Conservation (phyloP, 73 alveolate genomes). For the Diophrys sp. region DNA sequence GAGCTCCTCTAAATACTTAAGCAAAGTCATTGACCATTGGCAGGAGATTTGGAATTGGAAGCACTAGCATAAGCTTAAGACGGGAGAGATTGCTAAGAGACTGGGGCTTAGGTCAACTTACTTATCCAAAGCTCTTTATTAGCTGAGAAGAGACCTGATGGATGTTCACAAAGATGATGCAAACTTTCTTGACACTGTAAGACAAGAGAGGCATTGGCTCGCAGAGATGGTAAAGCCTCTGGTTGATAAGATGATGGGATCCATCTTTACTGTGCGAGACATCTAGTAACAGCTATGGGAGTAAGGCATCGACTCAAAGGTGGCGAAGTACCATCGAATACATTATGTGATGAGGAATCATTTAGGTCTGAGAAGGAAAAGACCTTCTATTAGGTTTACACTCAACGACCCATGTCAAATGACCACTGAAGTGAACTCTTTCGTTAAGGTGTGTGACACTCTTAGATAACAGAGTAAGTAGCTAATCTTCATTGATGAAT, state of each 20-base stretch:
- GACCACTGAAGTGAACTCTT: background rate
- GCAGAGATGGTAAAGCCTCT: background rate
- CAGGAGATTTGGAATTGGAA: too few species aligned
- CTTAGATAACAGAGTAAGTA: background rate
- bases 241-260: background rate
- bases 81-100: too few species aligned
- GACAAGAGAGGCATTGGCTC: background rate
- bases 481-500: background rate
- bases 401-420: background rate
- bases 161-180: too few species aligned
- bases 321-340: background rate
- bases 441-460: background rate
- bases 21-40: too few species aligned
- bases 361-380: background rate
- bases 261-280: background rate
- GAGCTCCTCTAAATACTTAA: too few species aligned
- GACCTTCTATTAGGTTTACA: background rate
- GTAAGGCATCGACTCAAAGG: background rate
- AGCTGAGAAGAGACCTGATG: too few species aligned
- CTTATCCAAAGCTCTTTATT: too few species aligned
- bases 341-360: background rate
- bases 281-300: background rate
- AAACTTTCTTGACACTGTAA: too few species aligned
- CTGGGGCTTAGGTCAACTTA: too few species aligned
- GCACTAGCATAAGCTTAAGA: too few species aligned